Conservation (phyloP, 202 grass and related monocot species). For the Setaria italica region DNA sequence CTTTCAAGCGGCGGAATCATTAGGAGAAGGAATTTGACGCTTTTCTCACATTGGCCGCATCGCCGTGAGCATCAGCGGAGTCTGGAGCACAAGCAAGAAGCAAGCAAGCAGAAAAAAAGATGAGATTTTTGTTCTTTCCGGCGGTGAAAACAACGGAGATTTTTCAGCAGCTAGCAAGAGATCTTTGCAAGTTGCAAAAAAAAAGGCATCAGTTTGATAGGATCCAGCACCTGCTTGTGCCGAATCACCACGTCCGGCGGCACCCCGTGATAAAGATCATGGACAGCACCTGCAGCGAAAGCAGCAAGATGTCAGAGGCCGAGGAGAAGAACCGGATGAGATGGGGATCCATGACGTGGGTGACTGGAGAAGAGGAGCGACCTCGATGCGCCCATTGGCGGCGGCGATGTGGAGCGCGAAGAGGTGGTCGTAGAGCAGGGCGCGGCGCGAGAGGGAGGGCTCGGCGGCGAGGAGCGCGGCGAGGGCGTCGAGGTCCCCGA, state of each 20-base stretch:
- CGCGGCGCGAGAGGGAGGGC: conserved; percentile 51
- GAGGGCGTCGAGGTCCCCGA: conserved; percentile 73
- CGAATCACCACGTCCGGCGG: conserved; percentile 79
- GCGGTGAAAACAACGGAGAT: conserved; percentile 8
- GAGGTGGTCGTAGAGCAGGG: conserved; percentile 81
- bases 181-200: background rate
- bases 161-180: conserved; percentile 13
- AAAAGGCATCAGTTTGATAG: conserved; percentile 3
- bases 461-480: conserved; percentile 54
- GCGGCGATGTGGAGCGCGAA: conserved; percentile 94
- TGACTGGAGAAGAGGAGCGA: background rate
- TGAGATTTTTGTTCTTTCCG: conserved; percentile 26
- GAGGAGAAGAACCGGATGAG: background rate
- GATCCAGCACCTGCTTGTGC: conserved; percentile 76
- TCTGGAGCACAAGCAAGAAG: conserved; percentile 48
- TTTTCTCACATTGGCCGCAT: conserved; percentile 93
- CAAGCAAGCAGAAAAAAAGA: conserved; percentile 6
- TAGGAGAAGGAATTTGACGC: background rate
- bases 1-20: background rate
- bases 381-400: conserved; percentile 84
- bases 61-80: conserved; percentile 86
- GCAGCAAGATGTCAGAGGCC: background rate
- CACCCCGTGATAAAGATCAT: conserved; percentile 76
- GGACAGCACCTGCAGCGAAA: conserved; percentile 65
- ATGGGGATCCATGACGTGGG: background rate